phyloP scores from a whole-genome alignment of 352 stramenopile species.

The Globisporangium middletonii region DNA sequence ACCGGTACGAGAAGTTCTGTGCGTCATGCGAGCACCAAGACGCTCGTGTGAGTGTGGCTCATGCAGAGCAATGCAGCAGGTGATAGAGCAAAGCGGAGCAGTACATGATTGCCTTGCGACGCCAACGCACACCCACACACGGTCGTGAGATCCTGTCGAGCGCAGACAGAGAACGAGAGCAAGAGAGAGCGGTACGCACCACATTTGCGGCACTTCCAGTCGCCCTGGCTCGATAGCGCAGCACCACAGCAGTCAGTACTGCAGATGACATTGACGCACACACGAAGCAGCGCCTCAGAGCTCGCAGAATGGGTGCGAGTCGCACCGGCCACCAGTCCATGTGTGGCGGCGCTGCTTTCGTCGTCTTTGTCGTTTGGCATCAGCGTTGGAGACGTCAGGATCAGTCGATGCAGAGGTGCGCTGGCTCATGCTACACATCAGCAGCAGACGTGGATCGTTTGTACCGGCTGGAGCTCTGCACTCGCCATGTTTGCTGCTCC shows the following conservation, averaged over 20 bases:
- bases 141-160: slow-evolving; percentile 6
- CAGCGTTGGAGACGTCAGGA: background rate
- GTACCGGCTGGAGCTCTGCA: slow-evolving; percentile 12
- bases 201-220: slow-evolving; percentile 77
- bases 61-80: background rate
- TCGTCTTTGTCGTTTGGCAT: slow-evolving; percentile 9
- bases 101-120: slow-evolving; percentile 50
- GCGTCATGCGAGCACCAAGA: too few relatives aligned
- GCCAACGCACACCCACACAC: background rate
- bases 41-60: background rate
- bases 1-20: slow-evolving; percentile 74
- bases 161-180: background rate
- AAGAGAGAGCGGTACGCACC: slow-evolving; percentile 21
- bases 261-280: background rate
- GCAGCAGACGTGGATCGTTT: slow-evolving; percentile 17
- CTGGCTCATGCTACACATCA: background rate
- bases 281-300: background rate
- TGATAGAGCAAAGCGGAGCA: slow-evolving; percentile 2
- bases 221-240: slow-evolving; percentile 29
- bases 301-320: background rate
- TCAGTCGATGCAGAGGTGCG: background rate
- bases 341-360: slow-evolving; percentile 53
- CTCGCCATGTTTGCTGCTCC: background rate
- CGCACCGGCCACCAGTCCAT: slow-evolving; percentile 79
- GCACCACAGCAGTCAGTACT: slow-evolving; percentile 13